Conservation (phyloP, 345 rosid species). For the Moricandia arvensis region DNA sequence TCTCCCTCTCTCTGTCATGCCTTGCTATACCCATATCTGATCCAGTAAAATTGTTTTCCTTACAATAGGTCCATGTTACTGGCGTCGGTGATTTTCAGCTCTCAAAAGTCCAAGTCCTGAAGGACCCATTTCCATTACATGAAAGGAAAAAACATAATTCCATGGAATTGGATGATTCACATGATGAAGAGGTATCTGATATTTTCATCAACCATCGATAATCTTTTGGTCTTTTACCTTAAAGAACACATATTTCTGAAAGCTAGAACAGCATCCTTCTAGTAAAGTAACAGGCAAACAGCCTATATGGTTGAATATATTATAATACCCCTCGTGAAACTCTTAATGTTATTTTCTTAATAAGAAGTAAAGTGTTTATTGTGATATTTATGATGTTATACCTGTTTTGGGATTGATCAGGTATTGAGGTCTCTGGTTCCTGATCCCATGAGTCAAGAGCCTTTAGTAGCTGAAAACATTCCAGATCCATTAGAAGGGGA, state of each 20-base stretch:
- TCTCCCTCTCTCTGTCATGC: neutral
- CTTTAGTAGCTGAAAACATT: constrained; percentile 69
- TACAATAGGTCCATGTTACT: constrained; percentile 73
- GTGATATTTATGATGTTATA: constrained; percentile 6
- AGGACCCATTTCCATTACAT: constrained; percentile 72
- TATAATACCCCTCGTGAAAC: neutral
- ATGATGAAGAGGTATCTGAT: constrained; percentile 57
- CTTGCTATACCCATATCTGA: constrained; percentile 6
- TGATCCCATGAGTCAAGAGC: constrained; percentile 67
- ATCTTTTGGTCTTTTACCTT: neutral
- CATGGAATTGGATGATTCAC: constrained; percentile 68
- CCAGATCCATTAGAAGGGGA: constrained; percentile 93
- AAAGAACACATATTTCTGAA: neutral
- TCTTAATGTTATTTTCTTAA: neutral
- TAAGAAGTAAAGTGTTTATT: neutral
- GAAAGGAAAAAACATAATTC: constrained; percentile 57
- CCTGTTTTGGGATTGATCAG: constrained; percentile 41
- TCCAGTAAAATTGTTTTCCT: neutral
- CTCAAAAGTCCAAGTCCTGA: constrained; percentile 70
- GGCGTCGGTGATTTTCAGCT: constrained; percentile 90
- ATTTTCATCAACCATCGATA: neutral
- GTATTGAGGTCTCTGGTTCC: constrained; percentile 58
- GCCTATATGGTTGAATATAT: neutral
- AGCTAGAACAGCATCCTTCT: neutral
- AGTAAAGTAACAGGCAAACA: neutral